Evolutionary conservation across 805 yeast genomes (phyloP), one percentile per base, ranked within the genome.

Genomic region (Schwanniomyces vanrijiae): DNA sequence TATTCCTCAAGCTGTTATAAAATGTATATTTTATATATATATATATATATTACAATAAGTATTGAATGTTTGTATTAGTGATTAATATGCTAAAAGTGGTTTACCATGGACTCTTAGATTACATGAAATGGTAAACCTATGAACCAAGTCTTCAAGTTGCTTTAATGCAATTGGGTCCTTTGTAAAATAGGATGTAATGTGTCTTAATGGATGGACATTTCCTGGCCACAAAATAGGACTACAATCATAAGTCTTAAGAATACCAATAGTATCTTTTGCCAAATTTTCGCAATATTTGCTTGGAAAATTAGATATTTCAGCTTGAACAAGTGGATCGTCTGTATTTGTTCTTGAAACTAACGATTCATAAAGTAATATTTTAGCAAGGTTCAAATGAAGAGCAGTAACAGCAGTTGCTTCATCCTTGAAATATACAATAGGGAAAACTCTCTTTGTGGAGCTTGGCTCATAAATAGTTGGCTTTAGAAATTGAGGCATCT

Each of bases 191-290:
- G 52, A 49, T 0, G 64, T 59, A 13, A 59, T 70, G 26, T 61
- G 63, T 19, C 69, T 54, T 16, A 69, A 49, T 1, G 66, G 59
- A 46, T 70, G 75, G 14, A 68, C 58, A 47, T 61, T 66, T 22
- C 65, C 60, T 1, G 74, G 62, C 75, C 75, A 69, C 25, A 71
- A 54, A 25, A 50, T 46, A 31, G 58, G 34, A 48, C 66, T 70
- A 11, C 56, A 45, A 31, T 70, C 73, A 45, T 71, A 72, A 2
- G 75, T 66, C 44, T 60, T 61, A 53, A 71, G 49, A 25, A 71
- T 69, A 2, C 76, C 77, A 31, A 71, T 58, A 6, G 69, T 57
- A 29, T 71, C 75, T 45, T 60, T 60, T 18, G 75, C 66, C 16
- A 67, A 40, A 14, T 58, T 55, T 26, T 60, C 60, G 7, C 54